These are phyloP conservation scores for Rhodotorula graminis DNA, from an alignment of 768 basidiomycete species.

Conservation along the genomic window DNA sequence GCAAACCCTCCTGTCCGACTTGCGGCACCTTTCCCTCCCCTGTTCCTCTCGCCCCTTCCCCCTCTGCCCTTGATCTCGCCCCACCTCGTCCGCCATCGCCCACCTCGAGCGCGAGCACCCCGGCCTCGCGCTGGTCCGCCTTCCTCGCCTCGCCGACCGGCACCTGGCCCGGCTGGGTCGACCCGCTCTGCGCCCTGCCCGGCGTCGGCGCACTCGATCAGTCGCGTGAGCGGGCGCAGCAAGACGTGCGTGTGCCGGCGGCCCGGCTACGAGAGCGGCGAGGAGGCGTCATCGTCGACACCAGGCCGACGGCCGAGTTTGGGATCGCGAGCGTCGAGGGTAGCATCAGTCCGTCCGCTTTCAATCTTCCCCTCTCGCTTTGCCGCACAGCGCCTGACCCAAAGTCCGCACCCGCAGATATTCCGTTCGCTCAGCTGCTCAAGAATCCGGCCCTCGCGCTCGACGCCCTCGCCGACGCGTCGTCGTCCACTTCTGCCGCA, in stretches of 20 bases:
- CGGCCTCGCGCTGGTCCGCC: constrained; percentile 11
- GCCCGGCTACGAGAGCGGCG: neutral
- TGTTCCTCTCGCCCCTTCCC: too few species aligned
- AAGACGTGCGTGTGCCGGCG: neutral
- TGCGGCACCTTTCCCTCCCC: constrained; percentile 55
- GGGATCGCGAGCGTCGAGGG: constrained; percentile 33
- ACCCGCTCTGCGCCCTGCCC: constrained; percentile 24
- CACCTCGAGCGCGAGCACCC: neutral
- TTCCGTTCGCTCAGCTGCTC: constrained; percentile 28
- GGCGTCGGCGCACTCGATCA: constrained; percentile 7
- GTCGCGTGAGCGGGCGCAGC: neutral
- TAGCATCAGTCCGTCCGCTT: constrained; percentile 18
- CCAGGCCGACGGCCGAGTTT: constrained; percentile 31
- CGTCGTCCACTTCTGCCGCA: neutral
- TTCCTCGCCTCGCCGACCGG: constrained; percentile 15
- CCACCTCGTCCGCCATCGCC: neutral
- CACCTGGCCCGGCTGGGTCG: constrained; percentile 24
- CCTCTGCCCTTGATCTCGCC: too few species aligned
- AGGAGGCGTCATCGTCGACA: constrained; percentile 16
- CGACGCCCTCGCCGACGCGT: neutral
- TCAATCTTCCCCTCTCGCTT: neutral
- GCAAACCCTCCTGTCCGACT: constrained; percentile 65
- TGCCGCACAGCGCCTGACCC: neutral
- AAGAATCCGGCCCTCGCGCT: constrained; percentile 19
- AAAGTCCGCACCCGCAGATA: constrained; percentile 4